Evolutionary conservation across 2,329 filamentous ascomycete species (phyloP), one percentile per base, ranked within the genome.

Genomic region (Ophiostoma sp.): DNA sequence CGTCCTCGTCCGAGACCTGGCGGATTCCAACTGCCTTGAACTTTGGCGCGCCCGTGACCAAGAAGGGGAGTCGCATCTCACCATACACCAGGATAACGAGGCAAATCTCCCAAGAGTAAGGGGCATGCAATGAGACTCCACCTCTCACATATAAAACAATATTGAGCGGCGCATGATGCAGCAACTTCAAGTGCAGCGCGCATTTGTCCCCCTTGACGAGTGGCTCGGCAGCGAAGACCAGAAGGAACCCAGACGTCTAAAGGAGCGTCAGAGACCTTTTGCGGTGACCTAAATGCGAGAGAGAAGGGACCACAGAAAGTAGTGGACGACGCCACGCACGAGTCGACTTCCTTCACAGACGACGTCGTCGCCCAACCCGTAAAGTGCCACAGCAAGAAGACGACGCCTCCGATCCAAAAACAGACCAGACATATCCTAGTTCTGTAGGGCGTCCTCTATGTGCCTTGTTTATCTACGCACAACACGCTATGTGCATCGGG

Each of bases 351-450:
- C n/a, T n/a, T n/a, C 52, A 31, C 11, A 57, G 9, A 57, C 2
- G 11, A 31, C 25, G 11, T 4, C 7, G 7, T 12, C 52, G 9
- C 15, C 28, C 2, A 59, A 59, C 7, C 11, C n/a, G n/a, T n/a
- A n/a, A n/a, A n/a, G n/a, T n/a, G 55, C 12, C 55, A 59, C 55
- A 59, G 55, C 55, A 59, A n/a, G 12, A 7, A 19, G 2, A 19
- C 55, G 1, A 33, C 55, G 2, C 22, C 55, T 3, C 2, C 63
- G 2, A 42, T 5, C 1, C n/a, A 8, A 28, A 66, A 39, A 17
- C 63, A 48, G 11, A 66, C 19, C 63, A 50, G 33, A 31, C 64
- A 42, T 25, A 68, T 68, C 42, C 8, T 68, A 19, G 64, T 68
- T 50, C 2, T 68, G 64, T 39, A 15, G 19, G 5, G 42, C 6